Conservation (phyloP, 2,329 filamentous ascomycete species). For the Plenodomus tracheiphilus region DNA sequence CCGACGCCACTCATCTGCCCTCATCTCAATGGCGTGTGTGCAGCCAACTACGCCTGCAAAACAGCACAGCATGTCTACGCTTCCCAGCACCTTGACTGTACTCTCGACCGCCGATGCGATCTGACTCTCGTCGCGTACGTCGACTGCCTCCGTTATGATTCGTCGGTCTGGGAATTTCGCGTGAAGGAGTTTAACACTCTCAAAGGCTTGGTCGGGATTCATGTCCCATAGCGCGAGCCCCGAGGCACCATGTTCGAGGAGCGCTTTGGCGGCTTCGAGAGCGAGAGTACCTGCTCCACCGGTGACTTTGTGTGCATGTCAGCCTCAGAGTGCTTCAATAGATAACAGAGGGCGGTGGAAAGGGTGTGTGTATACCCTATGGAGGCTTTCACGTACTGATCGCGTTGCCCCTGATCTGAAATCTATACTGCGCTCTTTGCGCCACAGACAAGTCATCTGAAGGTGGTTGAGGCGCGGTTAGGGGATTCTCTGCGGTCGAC, state of each 20-base stretch:
- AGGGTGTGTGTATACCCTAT: constrained; percentile 12
- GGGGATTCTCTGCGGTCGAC: constrained; percentile 50
- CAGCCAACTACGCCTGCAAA: constrained; percentile 72
- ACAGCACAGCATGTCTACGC: constrained; percentile 61
- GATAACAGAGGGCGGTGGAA: not conserved
- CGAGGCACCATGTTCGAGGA: constrained; percentile 68
- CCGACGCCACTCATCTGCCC: constrained; percentile 61
- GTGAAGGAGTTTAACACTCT: constrained; percentile 52
- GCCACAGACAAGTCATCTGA: constrained; percentile 48
- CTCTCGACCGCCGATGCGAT: constrained; percentile 47
- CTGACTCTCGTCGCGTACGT: constrained; percentile 60
- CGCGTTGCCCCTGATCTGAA: constrained; percentile 57
- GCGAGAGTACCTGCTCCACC: constrained; percentile 69
- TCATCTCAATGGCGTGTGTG: constrained; percentile 63
- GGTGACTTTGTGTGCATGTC: constrained; percentile 53
- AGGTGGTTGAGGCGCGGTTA: constrained; percentile 48
- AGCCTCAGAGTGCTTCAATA: not conserved
- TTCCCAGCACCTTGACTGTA: constrained; percentile 51
- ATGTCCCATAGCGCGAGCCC: constrained; percentile 66
- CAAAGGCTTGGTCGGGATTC: constrained; percentile 48
- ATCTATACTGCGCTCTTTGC: constrained; percentile 52
- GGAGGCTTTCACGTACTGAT: constrained; percentile 50
- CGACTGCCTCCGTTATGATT: constrained; percentile 57
- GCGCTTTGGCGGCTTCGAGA: constrained; percentile 60
- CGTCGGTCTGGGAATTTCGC: constrained; percentile 58